Evolutionary conservation across 1,284 basidiomycete genomes (phyloP), one percentile per base, ranked within the genome.

Genomic region (Coniophora puteana): DNA sequence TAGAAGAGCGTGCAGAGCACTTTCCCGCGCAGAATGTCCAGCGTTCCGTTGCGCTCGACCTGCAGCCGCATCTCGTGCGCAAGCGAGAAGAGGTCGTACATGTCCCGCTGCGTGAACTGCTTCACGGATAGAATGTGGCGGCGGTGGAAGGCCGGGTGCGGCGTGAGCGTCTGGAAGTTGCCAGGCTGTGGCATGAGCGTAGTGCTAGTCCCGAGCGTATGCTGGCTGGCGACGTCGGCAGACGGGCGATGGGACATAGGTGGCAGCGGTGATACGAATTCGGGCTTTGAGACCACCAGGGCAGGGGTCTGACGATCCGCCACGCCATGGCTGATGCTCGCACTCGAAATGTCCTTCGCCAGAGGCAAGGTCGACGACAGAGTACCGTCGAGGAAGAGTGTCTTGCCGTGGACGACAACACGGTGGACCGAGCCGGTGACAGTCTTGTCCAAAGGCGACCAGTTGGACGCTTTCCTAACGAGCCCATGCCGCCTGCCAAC

Each of bases 1-100:
- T 95, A 99, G 75, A 99, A 99, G 28, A 97, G 65, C n/a, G 87
- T 95, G 59, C 89, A 93, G 4, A 99, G 77, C 1, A 99, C 86
- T 48, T 86, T 89, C 35, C 95, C 95, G 49, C 85, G 88, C 29
- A 99, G 74, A 39, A 98, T 80, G 57, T 99, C 93, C 43, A 98
- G 73, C 3, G 80, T 80, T 4, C 94, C 93, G 52, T 84, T 87
- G 28, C 93, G 82, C 67, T 99, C 96, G 21, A 98, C 93, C 59
- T 93, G 89, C 25, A 91, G 76, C 40, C 93, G 86, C 92, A 99
- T 95, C 68, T 99, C 96, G 54, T 93, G 88, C 2, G 96, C 95
- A 35, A 98, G 72, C 44, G 90, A 85, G 72, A 99, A 99, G 30
- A 99, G 79, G 46, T 91, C 87, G 62, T 99, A 91, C 43, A 98